Base-by-base conservation (phyloP, 1,284 basidiomycete species). In the Schizophyllum commune region DNA sequence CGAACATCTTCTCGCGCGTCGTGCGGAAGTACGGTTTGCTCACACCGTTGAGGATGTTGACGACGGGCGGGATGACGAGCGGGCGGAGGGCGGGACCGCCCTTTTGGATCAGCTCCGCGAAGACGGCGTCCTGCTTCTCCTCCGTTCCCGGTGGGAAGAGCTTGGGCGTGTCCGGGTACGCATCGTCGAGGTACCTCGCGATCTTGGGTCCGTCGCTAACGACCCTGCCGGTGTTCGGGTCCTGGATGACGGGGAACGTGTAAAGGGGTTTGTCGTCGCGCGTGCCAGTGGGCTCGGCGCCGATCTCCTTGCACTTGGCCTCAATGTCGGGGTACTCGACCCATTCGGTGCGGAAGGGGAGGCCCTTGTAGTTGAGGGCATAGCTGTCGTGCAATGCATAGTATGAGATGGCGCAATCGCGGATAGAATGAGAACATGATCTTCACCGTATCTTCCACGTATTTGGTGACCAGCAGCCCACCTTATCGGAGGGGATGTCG, bases 301-400 rank as follows among this genome's bases (percentile, higher is more conserved):
- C 75, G 47, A 74, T 67, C 27, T 67, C 69, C 62, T 72, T 72
- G 63, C 73, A 69, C 0, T 68, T 58, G 2, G 58, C 34, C 34
- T 70, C 71, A 58, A 82, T 75, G 34, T 81, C 75, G 0, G 74
- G 73, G 51, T 72, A 73, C 60, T 78, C 75, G 33, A 80, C 55
- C 73, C 73, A 78, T 54, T 72, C 68, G 0, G 75, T 77, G 51
- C 68, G 73, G 70, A 76, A 80, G 0, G 74, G 68, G 17, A 81
- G 62, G 2, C 62, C 64, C 63, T 80, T 82, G 66, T 74, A 79
- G 62, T 75, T 75, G n/a, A 82, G 70, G 51, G 68, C 65, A 60
- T 73, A 79, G 61, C 76, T 78, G 47, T 27, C 53, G 13, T 21
- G 4, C 39, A 47, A 17, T 47, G 8, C 15, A 22, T 27, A 57